A percentile compares a stretch with the other conserved stretches of the same genome.
Evolutionary conservation across 2,329 filamentous ascomycete species (phyloP).

Genomic region (Elsinoe fawcettii): DNA sequence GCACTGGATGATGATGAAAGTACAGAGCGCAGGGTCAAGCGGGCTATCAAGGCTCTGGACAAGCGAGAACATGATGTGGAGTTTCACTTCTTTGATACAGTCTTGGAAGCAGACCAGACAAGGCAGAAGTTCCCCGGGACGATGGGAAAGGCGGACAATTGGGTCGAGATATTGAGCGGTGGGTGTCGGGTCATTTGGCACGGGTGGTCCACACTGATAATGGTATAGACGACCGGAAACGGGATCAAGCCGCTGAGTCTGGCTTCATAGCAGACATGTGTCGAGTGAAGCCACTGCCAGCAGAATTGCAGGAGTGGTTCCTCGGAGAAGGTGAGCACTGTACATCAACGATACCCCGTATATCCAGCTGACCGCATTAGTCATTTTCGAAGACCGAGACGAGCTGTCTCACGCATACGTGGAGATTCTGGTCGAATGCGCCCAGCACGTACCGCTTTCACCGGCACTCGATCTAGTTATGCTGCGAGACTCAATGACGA

Average conservation of each 20-base stretch:
- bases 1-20: slow-evolving; percentile 29
- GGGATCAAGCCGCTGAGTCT: slow-evolving; percentile 36
- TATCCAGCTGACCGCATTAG: not conserved
- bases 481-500: slow-evolving; percentile 24
- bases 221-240: slow-evolving; percentile 20
- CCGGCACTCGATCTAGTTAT: slow-evolving; percentile 10
- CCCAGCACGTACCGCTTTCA: not conserved
- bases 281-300: slow-evolving; percentile 30
- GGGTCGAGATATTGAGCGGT: slow-evolving; percentile 30
- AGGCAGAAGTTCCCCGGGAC: slow-evolving; percentile 25
- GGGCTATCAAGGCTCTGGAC: slow-evolving; percentile 50
- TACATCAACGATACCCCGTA: not conserved
- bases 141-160: slow-evolving; percentile 28
- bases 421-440: slow-evolving; percentile 19
- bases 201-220: not conserved
- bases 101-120: slow-evolving; percentile 15
- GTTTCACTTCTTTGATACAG: slow-evolving; percentile 51
- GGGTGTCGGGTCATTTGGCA: slow-evolving; percentile 1
- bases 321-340: slow-evolving; percentile 28
- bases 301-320: slow-evolving; percentile 37
- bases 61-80: slow-evolving; percentile 36
- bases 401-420: slow-evolving; percentile 32
- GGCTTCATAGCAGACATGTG: slow-evolving; percentile 37
- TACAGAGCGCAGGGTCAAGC: slow-evolving; percentile 44
- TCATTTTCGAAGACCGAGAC: slow-evolving; percentile 26